Percentiles rank a stretch among this genome's conserved stretches.
These are phyloP conservation scores for Schrenkiella parvula DNA, from an alignment of 345 rosid genomes.

Conservation along the genomic window DNA sequence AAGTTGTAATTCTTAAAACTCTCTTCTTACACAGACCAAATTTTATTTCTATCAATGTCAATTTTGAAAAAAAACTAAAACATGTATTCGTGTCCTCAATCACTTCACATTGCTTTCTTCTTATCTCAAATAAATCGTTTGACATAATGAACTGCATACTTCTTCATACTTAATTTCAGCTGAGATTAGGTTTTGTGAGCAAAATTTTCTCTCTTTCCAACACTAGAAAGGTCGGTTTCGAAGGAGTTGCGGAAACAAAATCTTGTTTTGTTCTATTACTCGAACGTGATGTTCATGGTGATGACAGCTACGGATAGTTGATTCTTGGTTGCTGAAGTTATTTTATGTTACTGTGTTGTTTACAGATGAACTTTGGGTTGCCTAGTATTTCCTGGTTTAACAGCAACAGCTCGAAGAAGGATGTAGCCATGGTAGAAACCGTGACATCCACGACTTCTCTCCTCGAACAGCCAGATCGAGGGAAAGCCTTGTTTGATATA, in stretches of 20 bases:
- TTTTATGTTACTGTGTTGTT: not conserved
- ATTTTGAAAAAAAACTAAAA: not conserved
- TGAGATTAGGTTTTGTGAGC: not conserved
- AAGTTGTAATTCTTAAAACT: not conserved
- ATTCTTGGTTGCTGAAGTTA: not conserved
- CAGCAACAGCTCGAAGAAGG: slow-evolving; percentile 30
- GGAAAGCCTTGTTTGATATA: slow-evolving; percentile 38
- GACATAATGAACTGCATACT: not conserved
- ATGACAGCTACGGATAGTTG: not conserved
- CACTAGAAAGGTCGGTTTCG: not conserved
- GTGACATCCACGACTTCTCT: slow-evolving; percentile 31
- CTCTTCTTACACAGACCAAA: not conserved
- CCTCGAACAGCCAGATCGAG: slow-evolving; percentile 38
- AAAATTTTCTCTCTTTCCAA: not conserved
- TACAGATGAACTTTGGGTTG: slow-evolving; percentile 47
- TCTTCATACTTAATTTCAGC: not conserved
- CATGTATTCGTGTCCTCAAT: not conserved
- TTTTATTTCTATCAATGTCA: not conserved
- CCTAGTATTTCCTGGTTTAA: slow-evolving; percentile 42
- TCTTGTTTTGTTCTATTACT: not conserved
- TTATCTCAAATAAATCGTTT: not conserved
- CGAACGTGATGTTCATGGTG: not conserved
- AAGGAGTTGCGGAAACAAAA: not conserved
- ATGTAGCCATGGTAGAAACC: slow-evolving; percentile 36
- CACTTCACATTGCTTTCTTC: not conserved